Evolutionary conservation across 768 basidiomycete genomes (phyloP).

Genomic region (Tulasnella sp.): DNA sequence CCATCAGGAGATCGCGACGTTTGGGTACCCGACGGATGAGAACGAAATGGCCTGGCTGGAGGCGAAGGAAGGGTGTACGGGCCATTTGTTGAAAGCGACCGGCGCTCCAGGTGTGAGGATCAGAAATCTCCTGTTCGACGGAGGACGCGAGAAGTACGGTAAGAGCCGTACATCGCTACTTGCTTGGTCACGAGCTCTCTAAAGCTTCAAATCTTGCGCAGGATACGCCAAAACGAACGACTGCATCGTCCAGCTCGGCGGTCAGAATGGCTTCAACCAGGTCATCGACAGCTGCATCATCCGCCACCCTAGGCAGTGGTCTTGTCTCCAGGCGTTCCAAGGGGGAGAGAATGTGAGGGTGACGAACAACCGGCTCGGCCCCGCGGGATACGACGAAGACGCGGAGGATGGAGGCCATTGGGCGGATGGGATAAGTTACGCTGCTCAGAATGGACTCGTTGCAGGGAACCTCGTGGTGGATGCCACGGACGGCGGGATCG

Average conservation of each 20-base stretch:
- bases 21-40: slow-evolving; percentile 19
- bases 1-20: slow-evolving; percentile 20
- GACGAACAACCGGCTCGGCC: slow-evolving; percentile 10
- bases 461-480: slow-evolving; percentile 20
- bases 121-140: slow-evolving; percentile 19
- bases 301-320: slow-evolving; percentile 20
- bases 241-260: slow-evolving; percentile 20
- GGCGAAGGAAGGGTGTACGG: slow-evolving; percentile 14
- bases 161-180: not conserved
- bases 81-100: slow-evolving; percentile 15
- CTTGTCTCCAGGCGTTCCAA: slow-evolving; percentile 20
- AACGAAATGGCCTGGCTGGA: slow-evolving; percentile 18
- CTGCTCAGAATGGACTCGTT: slow-evolving; percentile 18
- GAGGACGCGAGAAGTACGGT: slow-evolving; percentile 19
- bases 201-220: not conserved
- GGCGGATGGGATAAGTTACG: slow-evolving; percentile 20
- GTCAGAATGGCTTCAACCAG: slow-evolving; percentile 15
- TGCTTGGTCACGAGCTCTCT: not conserved
- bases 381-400: slow-evolving; percentile 17
- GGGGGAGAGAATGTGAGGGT: slow-evolving; percentile 11
- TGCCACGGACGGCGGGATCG: slow-evolving; percentile 20
- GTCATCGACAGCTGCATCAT: slow-evolving; percentile 20
- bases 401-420: slow-evolving; percentile 10
- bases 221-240: slow-evolving; percentile 11
- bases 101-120: slow-evolving; percentile 16